These are phyloP conservation scores for Pulveroboletus frians DNA, from an alignment of 768 basidiomycete species.

Conservation along the genomic window DNA sequence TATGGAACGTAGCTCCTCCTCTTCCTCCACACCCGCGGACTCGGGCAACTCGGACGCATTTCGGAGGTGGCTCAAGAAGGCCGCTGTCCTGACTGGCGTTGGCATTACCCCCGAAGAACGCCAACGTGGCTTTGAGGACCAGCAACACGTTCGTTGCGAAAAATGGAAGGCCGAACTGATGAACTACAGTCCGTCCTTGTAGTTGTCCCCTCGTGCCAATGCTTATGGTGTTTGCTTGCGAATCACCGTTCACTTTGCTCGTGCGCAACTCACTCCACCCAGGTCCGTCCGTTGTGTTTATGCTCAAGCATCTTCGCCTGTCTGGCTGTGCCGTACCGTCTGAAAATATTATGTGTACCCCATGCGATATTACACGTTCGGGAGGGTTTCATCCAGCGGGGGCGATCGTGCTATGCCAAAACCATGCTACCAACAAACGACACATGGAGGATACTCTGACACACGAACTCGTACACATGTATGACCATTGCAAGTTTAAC, in stretches of 20 bases:
- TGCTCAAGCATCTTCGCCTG: conserved; percentile 83
- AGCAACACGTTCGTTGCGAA: conserved; percentile 52
- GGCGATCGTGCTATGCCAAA: conserved; percentile 81
- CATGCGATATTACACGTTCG: conserved; percentile 68
- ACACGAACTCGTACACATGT: conserved; percentile 94
- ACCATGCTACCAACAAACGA: conserved; percentile 69
- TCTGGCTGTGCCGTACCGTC: conserved; percentile 68
- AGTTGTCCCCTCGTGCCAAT: conserved; percentile 7
- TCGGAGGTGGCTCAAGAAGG: conserved; percentile 47
- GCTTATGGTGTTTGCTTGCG: conserved; percentile 6
- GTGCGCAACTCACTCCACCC: not conserved
- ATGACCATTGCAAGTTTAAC: conserved; percentile 92
- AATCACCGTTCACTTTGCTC: conserved; percentile 7
- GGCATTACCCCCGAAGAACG: conserved; percentile 44
- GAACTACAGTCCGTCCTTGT: conserved; percentile 54
- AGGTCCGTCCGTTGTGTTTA: conserved; percentile 88
- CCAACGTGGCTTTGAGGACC: conserved; percentile 29
- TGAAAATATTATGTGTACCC: conserved; percentile 74
- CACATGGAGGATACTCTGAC: conserved; percentile 93
- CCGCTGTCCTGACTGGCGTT: conserved; percentile 46
- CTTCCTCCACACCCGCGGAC: conserved; percentile 19
- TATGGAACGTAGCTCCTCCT: conserved; percentile 31
- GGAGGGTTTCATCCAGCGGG: conserved; percentile 86
- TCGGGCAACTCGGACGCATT: conserved; percentile 32
- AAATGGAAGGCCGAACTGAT: conserved; percentile 65